A percentile compares a stretch with the other conserved stretches of the same genome.
Evolutionary conservation across 2,329 filamentous ascomycete genomes (phyloP).

Genomic region (Pezicula radicicola): DNA sequence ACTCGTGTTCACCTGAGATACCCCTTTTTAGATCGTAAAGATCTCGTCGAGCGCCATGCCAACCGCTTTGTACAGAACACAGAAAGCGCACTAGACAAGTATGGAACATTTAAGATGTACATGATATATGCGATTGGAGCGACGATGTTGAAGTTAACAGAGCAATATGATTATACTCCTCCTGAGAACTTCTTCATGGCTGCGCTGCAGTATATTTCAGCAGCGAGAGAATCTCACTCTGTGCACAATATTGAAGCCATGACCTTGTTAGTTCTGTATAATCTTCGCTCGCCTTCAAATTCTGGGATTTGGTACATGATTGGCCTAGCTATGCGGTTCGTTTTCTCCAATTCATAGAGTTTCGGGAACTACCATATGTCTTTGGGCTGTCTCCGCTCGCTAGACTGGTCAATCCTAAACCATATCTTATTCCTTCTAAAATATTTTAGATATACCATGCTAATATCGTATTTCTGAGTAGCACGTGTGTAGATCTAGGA

Average conservation of each 20-base stretch:
- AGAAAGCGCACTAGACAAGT: slow-evolving; percentile 36
- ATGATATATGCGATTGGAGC: slow-evolving; percentile 50
- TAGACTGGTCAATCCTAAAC: no score
- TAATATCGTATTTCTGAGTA: no score
- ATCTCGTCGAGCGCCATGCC: slow-evolving; percentile 41
- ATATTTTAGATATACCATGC: no score
- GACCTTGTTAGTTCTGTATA: slow-evolving; percentile 44
- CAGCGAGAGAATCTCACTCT: slow-evolving; percentile 44
- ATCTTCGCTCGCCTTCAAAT: slow-evolving; percentile 46
- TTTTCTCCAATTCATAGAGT: no score
- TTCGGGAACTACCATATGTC: no score
- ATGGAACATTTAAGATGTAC: slow-evolving; percentile 48
- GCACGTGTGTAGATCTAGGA: slow-evolving; percentile 47
- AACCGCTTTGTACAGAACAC: slow-evolving; percentile 34
- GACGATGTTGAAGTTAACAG: slow-evolving; percentile 43
- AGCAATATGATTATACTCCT: slow-evolving; percentile 38
- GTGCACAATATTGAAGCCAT: slow-evolving; percentile 51
- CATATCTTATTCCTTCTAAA: no score
- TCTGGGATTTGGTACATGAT: slow-evolving; percentile 53
- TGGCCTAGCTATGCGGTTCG: slow-evolving; percentile 44
- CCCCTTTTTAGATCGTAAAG: slow-evolving; percentile 43
- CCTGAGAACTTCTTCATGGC: slow-evolving; percentile 44
- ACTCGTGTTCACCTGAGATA: slow-evolving; percentile 44
- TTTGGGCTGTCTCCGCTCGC: no score
- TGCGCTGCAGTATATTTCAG: slow-evolving; percentile 45